Base-by-base conservation (phyloP, 805 yeast genomes). In the Maudiozyma turicensis region DNA sequence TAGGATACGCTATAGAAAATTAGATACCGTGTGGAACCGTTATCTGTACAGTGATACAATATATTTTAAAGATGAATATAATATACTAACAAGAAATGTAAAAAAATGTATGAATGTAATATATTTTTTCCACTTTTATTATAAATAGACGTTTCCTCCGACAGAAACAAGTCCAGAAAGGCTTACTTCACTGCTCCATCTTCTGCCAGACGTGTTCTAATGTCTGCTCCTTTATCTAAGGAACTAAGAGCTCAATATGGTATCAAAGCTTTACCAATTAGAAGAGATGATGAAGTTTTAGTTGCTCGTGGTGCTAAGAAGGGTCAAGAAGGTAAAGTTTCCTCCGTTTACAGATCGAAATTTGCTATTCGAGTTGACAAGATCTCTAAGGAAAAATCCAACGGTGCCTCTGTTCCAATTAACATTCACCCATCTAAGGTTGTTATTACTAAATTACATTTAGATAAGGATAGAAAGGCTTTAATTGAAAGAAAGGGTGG, bases 161-260 rank as follows among this genome's bases (percentile, higher is more conserved):
- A 96, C 72, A 93, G 99, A 81, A 85, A 95, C 76, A 93, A 91
- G 85, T 81, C 96, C 75, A 90, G 99, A 86, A 91, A 91, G 86
- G 97, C 98, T 75, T 86, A 91, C 85, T 91, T 91, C 91, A 78
- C 78, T 69, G 93, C 99, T 64, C 93, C 97, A 69, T 91, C 98
- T 63, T 84, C 90, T 63, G 86, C 78, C 71, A 87, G 97, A 79
- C 87, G 98, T 79, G 77, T 74, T 64, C 77, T 91, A 74, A 78
- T 91, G 84, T 85, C 96, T 68, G 97, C 99, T 73, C 96, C 98
- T 69, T 83, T 91, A 71, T 91, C 98, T 68, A 91, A 93, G 83
- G 98, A 91, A 81, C 86, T 91, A 76, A 85, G 93, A 74, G 93
- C 84, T 74, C 84, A 91, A 80, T 91, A 89, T 86, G 88, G 89